A percentile compares a stretch with the other conserved stretches of the same genome.
Evolutionary conservation across 805 yeast genomes (phyloP).

Genomic region (Candida sanyiensis): DNA sequence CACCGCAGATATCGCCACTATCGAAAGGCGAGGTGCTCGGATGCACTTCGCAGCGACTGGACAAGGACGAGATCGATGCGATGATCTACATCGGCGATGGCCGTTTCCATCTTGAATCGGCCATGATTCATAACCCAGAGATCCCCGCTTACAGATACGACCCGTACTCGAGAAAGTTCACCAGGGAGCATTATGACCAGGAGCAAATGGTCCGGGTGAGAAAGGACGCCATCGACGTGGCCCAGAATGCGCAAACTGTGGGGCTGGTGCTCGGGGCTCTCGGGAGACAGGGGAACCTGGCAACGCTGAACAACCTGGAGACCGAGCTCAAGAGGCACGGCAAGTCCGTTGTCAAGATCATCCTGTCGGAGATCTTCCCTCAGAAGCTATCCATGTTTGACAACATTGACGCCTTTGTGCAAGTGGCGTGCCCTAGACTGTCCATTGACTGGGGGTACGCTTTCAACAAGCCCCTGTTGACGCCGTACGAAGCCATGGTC

Average conservation of each 20-base stretch:
- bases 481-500: conserved; percentile 96
- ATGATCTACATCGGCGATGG: conserved; percentile 96
- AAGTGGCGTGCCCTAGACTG: conserved; percentile 94
- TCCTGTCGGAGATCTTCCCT: conserved; percentile 90
- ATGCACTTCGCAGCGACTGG: conserved; percentile 84
- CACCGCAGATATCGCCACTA: conserved; percentile 90
- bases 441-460: conserved; percentile 99
- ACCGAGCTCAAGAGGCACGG: conserved; percentile 46
- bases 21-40: conserved; percentile 96
- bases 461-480: conserved; percentile 80
- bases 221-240: conserved; percentile 63
- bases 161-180: conserved; percentile 88
- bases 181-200: conserved; percentile 84
- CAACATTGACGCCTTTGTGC: conserved; percentile 91
- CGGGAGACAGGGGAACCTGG: conserved; percentile 90
- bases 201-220: conserved; percentile 72
- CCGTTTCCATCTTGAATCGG: conserved; percentile 87
- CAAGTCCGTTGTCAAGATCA: conserved; percentile 68
- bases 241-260: conserved; percentile 53
- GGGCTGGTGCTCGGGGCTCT: conserved; percentile 89
- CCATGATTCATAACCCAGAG: conserved; percentile 95
- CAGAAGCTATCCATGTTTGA: conserved; percentile 87
- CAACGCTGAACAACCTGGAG: conserved; percentile 67
- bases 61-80: conserved; percentile 58
- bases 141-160: conserved; percentile 92